Evolutionary conservation across 176 grass and related monocot species (phyloP).

Genomic region (Raddia guianensis): DNA sequence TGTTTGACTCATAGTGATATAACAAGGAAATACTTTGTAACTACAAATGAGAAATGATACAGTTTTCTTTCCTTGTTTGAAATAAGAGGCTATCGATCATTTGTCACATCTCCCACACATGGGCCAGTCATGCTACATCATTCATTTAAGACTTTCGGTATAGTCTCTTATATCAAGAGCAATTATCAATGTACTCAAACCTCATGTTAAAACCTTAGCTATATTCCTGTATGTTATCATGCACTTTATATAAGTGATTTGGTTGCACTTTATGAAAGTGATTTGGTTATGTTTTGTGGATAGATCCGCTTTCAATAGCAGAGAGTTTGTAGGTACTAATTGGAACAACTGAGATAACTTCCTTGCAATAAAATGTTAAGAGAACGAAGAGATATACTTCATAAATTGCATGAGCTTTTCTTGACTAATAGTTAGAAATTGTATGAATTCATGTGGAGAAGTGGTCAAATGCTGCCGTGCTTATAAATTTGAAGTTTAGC

Average conservation of each 20-base stretch:
- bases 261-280: background rate
- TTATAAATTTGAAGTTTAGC: conserved; percentile 9
- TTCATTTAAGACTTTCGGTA: conserved; percentile 7
- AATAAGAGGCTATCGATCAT: conserved; percentile 13
- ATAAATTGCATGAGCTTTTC: conserved; percentile 14
- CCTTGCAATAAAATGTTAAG: conserved; percentile 21
- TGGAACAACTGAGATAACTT: background rate
- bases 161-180: conserved; percentile 24
- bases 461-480: background rate
- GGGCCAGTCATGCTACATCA: conserved; percentile 9
- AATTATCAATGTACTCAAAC: conserved; percentile 12
- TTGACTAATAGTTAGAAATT: conserved; percentile 21
- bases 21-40: conserved; percentile 27
- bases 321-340: background rate
- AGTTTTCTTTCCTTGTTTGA: background rate
- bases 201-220: conserved; percentile 19
- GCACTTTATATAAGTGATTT: conserved; percentile 15
- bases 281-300: conserved; percentile 18
- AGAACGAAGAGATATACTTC: conserved; percentile 18
- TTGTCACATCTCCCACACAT: conserved; percentile 19
- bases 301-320: conserved; percentile 7
- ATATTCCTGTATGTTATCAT: conserved; percentile 6
- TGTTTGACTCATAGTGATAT: conserved; percentile 21
- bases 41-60: background rate
- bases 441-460: conserved; percentile 26